phyloP scores from a whole-genome alignment of 2,329 filamentous ascomycete genomes.

The Pyrenochaeta sp. region DNA sequence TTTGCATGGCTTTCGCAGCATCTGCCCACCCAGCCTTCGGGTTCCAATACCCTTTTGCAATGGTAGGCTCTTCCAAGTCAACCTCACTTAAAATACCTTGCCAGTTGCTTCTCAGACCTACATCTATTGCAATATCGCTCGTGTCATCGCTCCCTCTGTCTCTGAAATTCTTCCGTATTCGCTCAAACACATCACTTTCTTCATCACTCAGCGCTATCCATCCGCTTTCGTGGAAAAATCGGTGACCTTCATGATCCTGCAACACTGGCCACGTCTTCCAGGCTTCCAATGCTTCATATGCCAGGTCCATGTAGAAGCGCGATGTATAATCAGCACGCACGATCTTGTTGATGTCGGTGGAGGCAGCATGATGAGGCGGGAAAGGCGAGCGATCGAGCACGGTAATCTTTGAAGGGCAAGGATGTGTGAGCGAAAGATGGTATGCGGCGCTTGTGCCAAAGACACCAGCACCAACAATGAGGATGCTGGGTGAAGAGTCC shows the following conservation, averaged over 20 bases:
- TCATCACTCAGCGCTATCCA: not conserved
- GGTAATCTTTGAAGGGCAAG: not conserved
- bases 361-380: not conserved
- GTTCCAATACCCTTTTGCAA: not conserved
- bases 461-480: not conserved
- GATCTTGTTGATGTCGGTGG: not conserved
- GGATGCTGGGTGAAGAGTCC: not conserved
- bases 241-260: not conserved
- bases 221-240: not conserved
- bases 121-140: not conserved
- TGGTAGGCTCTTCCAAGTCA: not conserved
- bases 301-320: not conserved
- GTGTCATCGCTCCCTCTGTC: not conserved
- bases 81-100: not conserved
- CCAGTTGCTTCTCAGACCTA: not conserved
- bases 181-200: not conserved
- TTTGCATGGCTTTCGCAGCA: not conserved
- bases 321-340: not conserved
- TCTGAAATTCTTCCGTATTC: not conserved
- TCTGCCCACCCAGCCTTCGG: not conserved
- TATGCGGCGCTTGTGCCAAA: not conserved
- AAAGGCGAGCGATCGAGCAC: not conserved
- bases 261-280: not conserved
- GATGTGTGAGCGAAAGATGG: not conserved
- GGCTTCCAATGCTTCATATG: not conserved